These are phyloP conservation scores for Sisymbrium irio DNA, from an alignment of 345 rosid genomes.

Conservation along the genomic window DNA sequence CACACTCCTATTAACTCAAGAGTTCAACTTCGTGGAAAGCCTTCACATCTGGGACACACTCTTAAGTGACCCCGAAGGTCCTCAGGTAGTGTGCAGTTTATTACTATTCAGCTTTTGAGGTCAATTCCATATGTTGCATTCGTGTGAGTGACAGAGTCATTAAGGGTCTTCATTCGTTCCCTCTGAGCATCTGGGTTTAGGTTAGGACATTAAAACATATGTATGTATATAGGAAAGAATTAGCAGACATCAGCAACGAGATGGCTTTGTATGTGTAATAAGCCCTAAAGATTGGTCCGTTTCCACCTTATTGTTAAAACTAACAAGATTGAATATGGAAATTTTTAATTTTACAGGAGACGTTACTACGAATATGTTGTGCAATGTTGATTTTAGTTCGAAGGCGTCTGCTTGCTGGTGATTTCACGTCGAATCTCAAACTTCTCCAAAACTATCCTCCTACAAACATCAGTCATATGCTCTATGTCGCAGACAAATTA, in stretches of 20 bases:
- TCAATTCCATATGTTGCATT: not conserved
- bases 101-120: not conserved
- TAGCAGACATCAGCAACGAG: not conserved
- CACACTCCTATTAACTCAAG: slow-evolving; percentile 94
- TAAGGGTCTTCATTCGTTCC: not conserved
- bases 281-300: not conserved
- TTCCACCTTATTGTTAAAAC: not conserved
- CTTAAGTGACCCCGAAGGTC: slow-evolving; percentile 91
- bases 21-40: slow-evolving; percentile 84
- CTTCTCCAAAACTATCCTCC: slow-evolving; percentile 87
- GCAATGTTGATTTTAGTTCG: slow-evolving; percentile 37
- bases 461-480: slow-evolving; percentile 59
- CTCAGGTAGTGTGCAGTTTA: slow-evolving; percentile 54
- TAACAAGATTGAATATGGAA: not conserved
- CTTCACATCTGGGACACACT: slow-evolving; percentile 96
- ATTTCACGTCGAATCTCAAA: slow-evolving; percentile 74
- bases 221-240: not conserved
- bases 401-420: slow-evolving; percentile 66
- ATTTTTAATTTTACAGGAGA: slow-evolving; percentile 18
- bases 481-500: slow-evolving; percentile 38
- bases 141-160: not conserved
- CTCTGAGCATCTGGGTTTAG: not conserved
- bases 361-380: slow-evolving; percentile 32
- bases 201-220: not conserved
- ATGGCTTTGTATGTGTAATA: not conserved